Base-by-base conservation (phyloP, 768 basidiomycete species). In the Tylopilus intermedius region DNA sequence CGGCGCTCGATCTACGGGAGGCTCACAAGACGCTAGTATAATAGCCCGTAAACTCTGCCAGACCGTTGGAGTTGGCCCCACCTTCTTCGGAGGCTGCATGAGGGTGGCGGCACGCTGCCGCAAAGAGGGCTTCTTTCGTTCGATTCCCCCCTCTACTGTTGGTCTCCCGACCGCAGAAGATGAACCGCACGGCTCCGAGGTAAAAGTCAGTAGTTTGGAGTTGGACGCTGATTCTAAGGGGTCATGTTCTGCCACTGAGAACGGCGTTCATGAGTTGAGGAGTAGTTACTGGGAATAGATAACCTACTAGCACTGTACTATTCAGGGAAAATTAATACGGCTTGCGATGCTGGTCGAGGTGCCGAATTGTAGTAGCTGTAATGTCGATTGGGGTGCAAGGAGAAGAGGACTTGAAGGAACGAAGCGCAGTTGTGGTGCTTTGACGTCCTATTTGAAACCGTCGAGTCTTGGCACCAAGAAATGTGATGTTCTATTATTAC, bases 21-120 rank as follows among this genome's bases (percentile, higher is more conserved):
- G 33, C 78, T 47, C 51, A 87, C 88, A 86, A 32, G 85, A 85
- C 15, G 78, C 73, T 8, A 68, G 30, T 7, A 84, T 13, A 45
- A 88, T 80, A 1, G 84, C 71, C 49, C 70, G 74, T 37, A 87
- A 52, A 55, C 84, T 81, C 35, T 68, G 40, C 47, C 72, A 56
- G 18, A 74, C 49, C 10, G 71, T 70, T 2, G 85, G 87, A 0
- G 81, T 45, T 0, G 68, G 56, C 0, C 72, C 79, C 10, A 68
- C 27, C 54, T 58, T 67, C 58, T 52, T 77, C 10, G 58, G 45
- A 1, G 81, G 80, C 0, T 55, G 58, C 4, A 77, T 42, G 58
- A 81, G 61, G 1, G 58, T 60, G 2, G 66, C 67, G 5, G 62
- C 59, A 11, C 56, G 60, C 2, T 57, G 35, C 0, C 64, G 64